A percentile compares a stretch with the other conserved stretches of the same genome.
Conservation (phyloP, 2,329 filamentous ascomycete species). For the Neonectria ditissima region DNA sequence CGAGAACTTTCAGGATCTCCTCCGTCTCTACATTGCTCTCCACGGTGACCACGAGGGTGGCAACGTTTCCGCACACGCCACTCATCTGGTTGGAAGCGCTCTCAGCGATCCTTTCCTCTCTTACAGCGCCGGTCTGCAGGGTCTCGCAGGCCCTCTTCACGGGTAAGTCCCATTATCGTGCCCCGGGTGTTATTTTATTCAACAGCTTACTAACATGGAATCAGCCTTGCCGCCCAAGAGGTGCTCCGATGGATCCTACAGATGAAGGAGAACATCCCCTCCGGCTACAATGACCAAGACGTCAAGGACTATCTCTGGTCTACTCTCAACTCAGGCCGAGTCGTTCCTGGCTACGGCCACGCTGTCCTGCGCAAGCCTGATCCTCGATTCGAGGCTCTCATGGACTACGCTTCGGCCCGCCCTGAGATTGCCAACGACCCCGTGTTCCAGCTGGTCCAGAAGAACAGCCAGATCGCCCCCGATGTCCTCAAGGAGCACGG, state of each 20-base stretch:
- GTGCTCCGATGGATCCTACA: conserved; percentile 96
- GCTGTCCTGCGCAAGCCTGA: conserved; percentile 97
- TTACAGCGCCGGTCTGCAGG: conserved; percentile 95
- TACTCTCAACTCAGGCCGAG: conserved; percentile 91
- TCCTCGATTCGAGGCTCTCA: conserved; percentile 94
- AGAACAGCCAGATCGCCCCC: conserved; percentile 92
- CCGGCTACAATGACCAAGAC: conserved; percentile 81
- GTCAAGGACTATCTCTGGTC: conserved; percentile 92
- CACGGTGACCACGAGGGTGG: conserved; percentile 99
- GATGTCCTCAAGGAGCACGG: conserved; percentile 92
- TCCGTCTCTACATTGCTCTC: conserved; percentile 93
- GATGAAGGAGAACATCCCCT: conserved; percentile 91
- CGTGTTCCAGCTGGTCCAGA: conserved; percentile 93
- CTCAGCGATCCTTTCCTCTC: conserved; percentile 95
- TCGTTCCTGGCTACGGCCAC: conserved; percentile 95
- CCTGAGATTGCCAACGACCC: conserved; percentile 89
- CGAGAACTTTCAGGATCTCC: conserved; percentile 93
- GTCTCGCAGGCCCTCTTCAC: conserved; percentile 84
- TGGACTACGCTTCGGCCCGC: conserved; percentile 90
- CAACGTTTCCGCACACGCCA: conserved; percentile 95
- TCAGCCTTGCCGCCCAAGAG: conserved; percentile 89
- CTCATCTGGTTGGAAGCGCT: conserved; percentile 93
- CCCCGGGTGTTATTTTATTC: rapidly evolving
- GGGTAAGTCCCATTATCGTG: conserved; percentile 58
- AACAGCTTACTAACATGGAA: background rate